Evolutionary conservation across 176 grass and related monocot genomes (phyloP).

Genomic region (Rhynchospora tenuis): DNA sequence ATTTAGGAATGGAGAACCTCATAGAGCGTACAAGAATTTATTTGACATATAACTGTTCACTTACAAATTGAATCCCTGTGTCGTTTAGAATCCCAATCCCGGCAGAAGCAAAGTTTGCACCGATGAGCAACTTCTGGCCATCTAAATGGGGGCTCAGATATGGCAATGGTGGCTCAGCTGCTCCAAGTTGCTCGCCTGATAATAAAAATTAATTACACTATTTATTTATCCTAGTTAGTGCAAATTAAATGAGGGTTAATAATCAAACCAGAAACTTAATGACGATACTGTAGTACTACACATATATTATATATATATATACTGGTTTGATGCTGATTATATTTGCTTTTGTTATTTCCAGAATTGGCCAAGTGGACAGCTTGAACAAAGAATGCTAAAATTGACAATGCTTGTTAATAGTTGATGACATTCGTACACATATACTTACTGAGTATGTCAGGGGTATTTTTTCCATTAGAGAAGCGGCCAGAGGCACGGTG

Average conservation of each 20-base stretch:
- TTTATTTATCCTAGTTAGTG: neutral
- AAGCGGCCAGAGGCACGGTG: slow-evolving; percentile 62
- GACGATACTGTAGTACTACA: too few relatives aligned
- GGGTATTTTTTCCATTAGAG: slow-evolving; percentile 79
- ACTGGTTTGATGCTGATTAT: neutral
- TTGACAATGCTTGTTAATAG: neutral
- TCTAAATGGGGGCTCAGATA: slow-evolving; percentile 77
- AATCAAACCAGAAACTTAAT: neutral
- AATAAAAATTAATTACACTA: neutral
- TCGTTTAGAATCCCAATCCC: slow-evolving; percentile 94
- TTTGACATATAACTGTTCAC: neutral
- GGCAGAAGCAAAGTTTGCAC: slow-evolving; percentile 94
- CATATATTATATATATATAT: neutral
- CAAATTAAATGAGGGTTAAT: neutral
- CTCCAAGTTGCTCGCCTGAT: slow-evolving; percentile 66
- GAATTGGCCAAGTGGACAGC: neutral
- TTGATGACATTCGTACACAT: neutral
- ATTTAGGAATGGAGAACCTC: neutral
- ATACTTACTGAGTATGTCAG: slow-evolving; percentile 81
- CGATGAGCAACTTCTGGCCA: slow-evolving; percentile 68
- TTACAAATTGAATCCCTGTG: slow-evolving; percentile 87
- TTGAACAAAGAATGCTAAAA: neutral
- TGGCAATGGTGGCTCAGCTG: slow-evolving; percentile 48
- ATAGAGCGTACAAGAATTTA: neutral
- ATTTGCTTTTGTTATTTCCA: neutral